Evolutionary conservation across 1,139 yeast genomes (phyloP), one percentile per base, ranked within the genome.

Genomic region (Chernovozyma sophiae-reginae): DNA sequence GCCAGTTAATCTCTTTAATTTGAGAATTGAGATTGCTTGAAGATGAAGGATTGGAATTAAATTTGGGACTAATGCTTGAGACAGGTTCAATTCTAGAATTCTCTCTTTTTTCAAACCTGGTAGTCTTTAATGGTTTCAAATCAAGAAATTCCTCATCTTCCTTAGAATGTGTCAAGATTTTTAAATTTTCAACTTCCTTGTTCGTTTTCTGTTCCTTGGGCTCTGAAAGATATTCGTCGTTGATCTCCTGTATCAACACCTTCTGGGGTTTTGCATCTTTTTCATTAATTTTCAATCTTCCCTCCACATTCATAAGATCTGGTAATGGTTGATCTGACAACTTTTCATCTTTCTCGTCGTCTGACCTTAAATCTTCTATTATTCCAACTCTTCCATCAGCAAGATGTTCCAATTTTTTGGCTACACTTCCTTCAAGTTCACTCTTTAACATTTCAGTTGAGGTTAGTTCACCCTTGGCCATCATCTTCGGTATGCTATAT

Each of bases 401-500:
- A 36, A 72, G 43, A 19, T 58, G 61, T 31, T 60, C 58, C 30
- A 64, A 43, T 41, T 53, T 55, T 36, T 61, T 58, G 42, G 60
- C 62, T 23, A 69, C 52, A 10, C 54, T 48, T 25, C 54, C 62
- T 10, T 52, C 57, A 33, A 68, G 47, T 25, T 69, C 70, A 23
- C 58, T 49, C 24, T 51, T 45, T 6, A 56, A 49, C 6, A 72
- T 50, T 32, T 60, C 66, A 0, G 77, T 65, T 16, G 53, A 47
- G 15, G 67, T 53, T 24, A 68, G 54, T 8, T 64, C 68, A 1
- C 90, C 90, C 58, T 83, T 83, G 38, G 68, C 59, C 6, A 67
- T 53, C 78, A 85, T 69, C 48, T 81, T 83, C 1, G 90, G 92
- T 4, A 72, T 69, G 54, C 53, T 65, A 55, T 44, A 68, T 40